Evolutionary conservation across 2,329 filamentous ascomycete species (phyloP).

Genomic region (Basipetospora sp.): DNA sequence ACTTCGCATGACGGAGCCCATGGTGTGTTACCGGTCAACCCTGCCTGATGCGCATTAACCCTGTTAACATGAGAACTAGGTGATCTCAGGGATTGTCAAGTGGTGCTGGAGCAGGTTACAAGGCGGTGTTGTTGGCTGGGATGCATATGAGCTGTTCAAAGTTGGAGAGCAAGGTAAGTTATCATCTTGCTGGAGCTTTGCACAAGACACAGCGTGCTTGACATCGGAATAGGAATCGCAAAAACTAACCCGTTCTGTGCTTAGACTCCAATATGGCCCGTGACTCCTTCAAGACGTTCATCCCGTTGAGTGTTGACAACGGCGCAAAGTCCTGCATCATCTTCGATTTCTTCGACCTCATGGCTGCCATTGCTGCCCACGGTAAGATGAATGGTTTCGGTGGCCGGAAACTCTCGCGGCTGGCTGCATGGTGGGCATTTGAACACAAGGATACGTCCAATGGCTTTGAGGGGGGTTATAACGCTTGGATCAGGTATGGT

Average conservation of each 20-base stretch:
- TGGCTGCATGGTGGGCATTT: slow-evolving; percentile 98
- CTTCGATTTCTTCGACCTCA: slow-evolving; percentile 88
- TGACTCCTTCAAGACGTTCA: slow-evolving; percentile 91
- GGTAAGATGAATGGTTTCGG: slow-evolving; percentile 87
- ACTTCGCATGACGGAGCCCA: slow-evolving; percentile 79
- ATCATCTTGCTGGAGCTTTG: no score
- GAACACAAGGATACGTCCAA: slow-evolving; percentile 75
- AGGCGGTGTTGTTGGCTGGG: slow-evolving; percentile 89
- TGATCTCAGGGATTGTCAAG: slow-evolving; percentile 84
- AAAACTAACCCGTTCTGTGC: background rate
- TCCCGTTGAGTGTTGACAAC: slow-evolving; percentile 83
- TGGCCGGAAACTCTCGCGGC: slow-evolving; percentile 81
- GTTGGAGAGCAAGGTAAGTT: slow-evolving; percentile 73
- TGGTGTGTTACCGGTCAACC: slow-evolving; percentile 40
- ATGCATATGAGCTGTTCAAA: slow-evolving; percentile 90
- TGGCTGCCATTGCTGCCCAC: slow-evolving; percentile 81
- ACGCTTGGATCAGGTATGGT: slow-evolving; percentile 61
- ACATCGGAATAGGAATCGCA: background rate
- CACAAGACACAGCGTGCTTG: no score
- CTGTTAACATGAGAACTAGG: slow-evolving; percentile 35
- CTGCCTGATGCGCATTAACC: background rate
- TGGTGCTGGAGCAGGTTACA: slow-evolving; percentile 95
- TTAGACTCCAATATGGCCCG: slow-evolving; percentile 80
- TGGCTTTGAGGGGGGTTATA: slow-evolving; percentile 90
- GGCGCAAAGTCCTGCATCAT: slow-evolving; percentile 76